phyloP scores from a whole-genome alignment of 2,329 filamentous ascomycete genomes.

The Parascedosporium putredinis region DNA sequence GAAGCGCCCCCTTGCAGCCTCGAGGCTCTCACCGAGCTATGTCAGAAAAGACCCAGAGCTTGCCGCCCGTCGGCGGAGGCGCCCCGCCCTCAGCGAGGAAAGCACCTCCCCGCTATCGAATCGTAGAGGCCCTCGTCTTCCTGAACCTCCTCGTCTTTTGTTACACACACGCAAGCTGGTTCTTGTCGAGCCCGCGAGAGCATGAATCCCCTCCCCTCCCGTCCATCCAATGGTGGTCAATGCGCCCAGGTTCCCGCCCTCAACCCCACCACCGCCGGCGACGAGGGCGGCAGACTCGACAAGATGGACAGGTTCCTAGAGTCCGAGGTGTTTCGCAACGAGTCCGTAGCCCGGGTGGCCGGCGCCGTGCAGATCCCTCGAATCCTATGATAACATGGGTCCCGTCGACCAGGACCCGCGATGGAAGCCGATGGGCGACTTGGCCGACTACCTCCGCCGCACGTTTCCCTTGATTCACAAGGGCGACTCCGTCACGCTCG shows the following conservation, averaged over 20 bases:
- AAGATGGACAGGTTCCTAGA: slow-evolving; percentile 22
- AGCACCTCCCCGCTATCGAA: neutral
- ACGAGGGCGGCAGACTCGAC: slow-evolving; percentile 13
- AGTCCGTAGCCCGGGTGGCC: slow-evolving; percentile 25
- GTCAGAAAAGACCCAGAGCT: neutral
- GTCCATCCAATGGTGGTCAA: too few species aligned
- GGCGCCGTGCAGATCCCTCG: slow-evolving; percentile 41
- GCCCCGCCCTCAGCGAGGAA: neutral
- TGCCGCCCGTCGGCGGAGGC: neutral
- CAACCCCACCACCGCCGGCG: slow-evolving; percentile 16
- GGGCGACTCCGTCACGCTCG: slow-evolving; percentile 32
- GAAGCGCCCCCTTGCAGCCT: too few species aligned
- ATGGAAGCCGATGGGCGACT: slow-evolving; percentile 47
- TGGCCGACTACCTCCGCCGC: slow-evolving; percentile 37
- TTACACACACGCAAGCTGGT: too few species aligned
- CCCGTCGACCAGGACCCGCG: slow-evolving; percentile 42
- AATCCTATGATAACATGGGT: slow-evolving; percentile 45
- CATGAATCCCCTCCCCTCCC: too few species aligned
- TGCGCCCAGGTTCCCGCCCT: slow-evolving; percentile 25
- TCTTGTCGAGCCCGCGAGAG: too few species aligned
- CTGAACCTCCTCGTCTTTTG: neutral
- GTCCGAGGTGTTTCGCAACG: slow-evolving; percentile 21
- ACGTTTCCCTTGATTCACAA: slow-evolving; percentile 42
- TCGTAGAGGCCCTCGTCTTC: neutral
- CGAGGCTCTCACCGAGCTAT: too few species aligned